Percentiles rank a stretch among this genome's conserved stretches.
These are phyloP conservation scores for barrel medic (Medicago truncatula) DNA, from an alignment of 306 rosid genomes.

Conservation along the genomic window MtrunA17r5.0-ANR NC_053043.1:46626501-46627000, in stretches of 20 bases:
- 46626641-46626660: conserved; percentile 5
- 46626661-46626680: not conserved
- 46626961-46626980: conserved; percentile 53
- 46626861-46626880: conserved; percentile 6
- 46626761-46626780: conserved; percentile 52
- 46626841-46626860: conserved; percentile 9
- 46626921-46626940: conserved; percentile 57
- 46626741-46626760: conserved; percentile 56
- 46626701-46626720: not conserved
- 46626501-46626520: conserved; percentile 36
- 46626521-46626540: conserved; percentile 70
- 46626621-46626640: not conserved
- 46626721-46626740: conserved; percentile 50
- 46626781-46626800: conserved; percentile 52
- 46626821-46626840: not conserved
- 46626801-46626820: conserved; percentile 55
- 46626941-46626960: conserved; percentile 23
- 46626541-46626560: conserved; percentile 78
- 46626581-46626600: conserved; percentile 76
- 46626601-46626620: conserved; percentile 17
- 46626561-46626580: conserved; percentile 77
- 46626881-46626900: conserved; percentile 43
- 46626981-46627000: not conserved
- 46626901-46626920: conserved; percentile 58
- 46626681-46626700: not conserved